Percentiles rank a stretch among this genome's conserved stretches.
Conservation (phyloP, 495 filamentous ascomycete species). For the Trichoderma parareesei region DNA sequence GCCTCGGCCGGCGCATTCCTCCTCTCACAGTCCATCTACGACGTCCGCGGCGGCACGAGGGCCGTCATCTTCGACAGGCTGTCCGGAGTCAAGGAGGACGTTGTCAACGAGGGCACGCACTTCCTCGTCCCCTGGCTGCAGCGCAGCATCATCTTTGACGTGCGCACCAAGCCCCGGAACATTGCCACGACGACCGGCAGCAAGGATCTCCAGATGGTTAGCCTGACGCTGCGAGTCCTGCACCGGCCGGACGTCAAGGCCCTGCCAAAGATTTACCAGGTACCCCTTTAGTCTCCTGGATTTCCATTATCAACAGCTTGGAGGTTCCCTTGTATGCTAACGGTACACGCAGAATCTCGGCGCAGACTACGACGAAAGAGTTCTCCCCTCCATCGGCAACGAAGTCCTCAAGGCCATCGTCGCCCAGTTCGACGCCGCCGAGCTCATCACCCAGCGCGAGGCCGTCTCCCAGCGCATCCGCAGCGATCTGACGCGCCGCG, state of each 20-base stretch:
- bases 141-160: slow-evolving; percentile 90
- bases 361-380: slow-evolving; percentile 97
- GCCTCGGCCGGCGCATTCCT: slow-evolving; percentile 53
- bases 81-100: slow-evolving; percentile 83
- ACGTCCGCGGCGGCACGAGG: slow-evolving; percentile 86
- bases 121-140: slow-evolving; percentile 96
- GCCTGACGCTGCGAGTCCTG: slow-evolving; percentile 89
- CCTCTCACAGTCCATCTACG: slow-evolving; percentile 77
- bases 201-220: slow-evolving; percentile 99
- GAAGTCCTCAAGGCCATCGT: slow-evolving; percentile 99
- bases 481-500: slow-evolving; percentile 86
- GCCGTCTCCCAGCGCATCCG: slow-evolving; percentile 93
- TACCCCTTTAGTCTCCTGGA: slow-evolving; percentile 30
- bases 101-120: slow-evolving; percentile 94
- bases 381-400: slow-evolving; percentile 98
- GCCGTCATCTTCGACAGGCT: slow-evolving; percentile 98
- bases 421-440: slow-evolving; percentile 96
- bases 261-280: slow-evolving; percentile 97
- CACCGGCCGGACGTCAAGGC: slow-evolving; percentile 89
- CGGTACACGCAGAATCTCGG: slow-evolving; percentile 56
- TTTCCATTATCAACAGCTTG: background rate
- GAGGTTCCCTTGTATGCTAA: background rate
- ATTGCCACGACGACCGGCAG: slow-evolving; percentile 97
- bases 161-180: slow-evolving; percentile 92
- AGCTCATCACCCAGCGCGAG: slow-evolving; percentile 98